phyloP scores from a whole-genome alignment of 2,329 filamentous ascomycete species.

The Cladophialophora chaetospira region DNA sequence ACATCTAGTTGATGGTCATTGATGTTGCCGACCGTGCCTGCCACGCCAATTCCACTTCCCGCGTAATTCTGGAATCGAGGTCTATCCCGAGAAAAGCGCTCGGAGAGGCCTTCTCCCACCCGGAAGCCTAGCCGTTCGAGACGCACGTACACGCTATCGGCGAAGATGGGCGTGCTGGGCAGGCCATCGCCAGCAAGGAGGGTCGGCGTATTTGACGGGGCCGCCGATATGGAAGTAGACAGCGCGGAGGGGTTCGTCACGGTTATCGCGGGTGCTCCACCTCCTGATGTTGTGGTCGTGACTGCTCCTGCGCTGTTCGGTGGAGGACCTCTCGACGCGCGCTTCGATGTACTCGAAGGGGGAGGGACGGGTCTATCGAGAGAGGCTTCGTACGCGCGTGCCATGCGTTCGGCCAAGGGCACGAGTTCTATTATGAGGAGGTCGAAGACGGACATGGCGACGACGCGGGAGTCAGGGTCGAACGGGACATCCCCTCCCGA shows the following conservation, averaged over 20 bases:
- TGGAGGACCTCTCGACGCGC: conserved; percentile 4
- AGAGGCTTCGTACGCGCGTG: conserved; percentile 48
- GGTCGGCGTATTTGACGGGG: background rate
- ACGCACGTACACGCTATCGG: conserved; percentile 81
- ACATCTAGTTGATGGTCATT: conserved; percentile 70
- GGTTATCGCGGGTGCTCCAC: background rate
- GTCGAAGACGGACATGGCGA: conserved; percentile 85
- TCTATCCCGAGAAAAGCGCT: conserved; percentile 68
- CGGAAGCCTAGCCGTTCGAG: conserved; percentile 85
- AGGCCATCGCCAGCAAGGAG: conserved; percentile 30
- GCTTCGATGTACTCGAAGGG: conserved; percentile 7
- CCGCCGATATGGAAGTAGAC: background rate
- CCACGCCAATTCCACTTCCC: background rate
- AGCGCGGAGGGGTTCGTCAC: conserved; percentile 1
- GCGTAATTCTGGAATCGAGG: conserved; percentile 75
- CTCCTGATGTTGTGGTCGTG: background rate
- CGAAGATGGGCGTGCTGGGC: conserved; percentile 66
- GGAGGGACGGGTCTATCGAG: conserved; percentile 26
- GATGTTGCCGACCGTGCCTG: conserved; percentile 1
- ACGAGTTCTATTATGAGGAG: conserved; percentile 96
- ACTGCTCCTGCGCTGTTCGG: background rate
- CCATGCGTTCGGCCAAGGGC: conserved; percentile 85
- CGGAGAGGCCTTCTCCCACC: conserved; percentile 87
- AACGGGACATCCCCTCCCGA: conserved; percentile 1
- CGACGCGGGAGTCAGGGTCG: conserved; percentile 54